Evolutionary conservation across 208 protist species (phyloP), one percentile per base, ranked within the genome.

Genomic region (Acanthamoeba sp.): DNA sequence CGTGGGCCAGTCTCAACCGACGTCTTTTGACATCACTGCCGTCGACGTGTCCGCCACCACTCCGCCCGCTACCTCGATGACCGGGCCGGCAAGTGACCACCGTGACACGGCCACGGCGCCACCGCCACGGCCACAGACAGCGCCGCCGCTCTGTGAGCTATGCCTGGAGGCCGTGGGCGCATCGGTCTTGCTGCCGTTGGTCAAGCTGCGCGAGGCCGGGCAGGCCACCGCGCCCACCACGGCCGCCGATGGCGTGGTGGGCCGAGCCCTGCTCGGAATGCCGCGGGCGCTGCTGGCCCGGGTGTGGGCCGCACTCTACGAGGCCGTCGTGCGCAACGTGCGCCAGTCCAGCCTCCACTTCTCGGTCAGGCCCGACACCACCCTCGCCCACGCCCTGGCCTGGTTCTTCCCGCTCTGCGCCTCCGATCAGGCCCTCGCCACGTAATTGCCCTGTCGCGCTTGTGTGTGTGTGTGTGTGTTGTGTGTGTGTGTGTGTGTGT

Each of bases 401-500:
- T 71, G 62, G 62, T 71, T 71, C 62, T 36, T 71, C 62, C 62
- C 62, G 24, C n/a, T 71, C 32, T 71, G 62, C 32, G 62, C 62
- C 32, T 29, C 62, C 14, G 62, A 71, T 71, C 29, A 3, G 1
- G 27, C n/a, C 27, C 62, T 71, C 62, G 32, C 27, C 27, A 16
- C 62, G 62, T 71, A 71, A 18, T 20, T 71, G 5, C 32, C 62
- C 32, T 36, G 9, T 29, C 57, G 24, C 57, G 24, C 52, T 48
- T 20, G 50, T 57, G 50, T 57, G 50, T 57, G 50, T 20, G 45
- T 20, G 50, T 57, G 50, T 22, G 50, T 57, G 50, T 57, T 18
- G 50, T 57, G 50, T 24, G 18, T 22, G 50, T 12, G 1, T 24
- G 27, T 64, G 57, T 48, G 45, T 50, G 45, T 57, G 52, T 59